These are phyloP conservation scores for Punctularia strigosozonata DNA, from an alignment of 768 basidiomycete genomes.

Conservation along the genomic window DNA sequence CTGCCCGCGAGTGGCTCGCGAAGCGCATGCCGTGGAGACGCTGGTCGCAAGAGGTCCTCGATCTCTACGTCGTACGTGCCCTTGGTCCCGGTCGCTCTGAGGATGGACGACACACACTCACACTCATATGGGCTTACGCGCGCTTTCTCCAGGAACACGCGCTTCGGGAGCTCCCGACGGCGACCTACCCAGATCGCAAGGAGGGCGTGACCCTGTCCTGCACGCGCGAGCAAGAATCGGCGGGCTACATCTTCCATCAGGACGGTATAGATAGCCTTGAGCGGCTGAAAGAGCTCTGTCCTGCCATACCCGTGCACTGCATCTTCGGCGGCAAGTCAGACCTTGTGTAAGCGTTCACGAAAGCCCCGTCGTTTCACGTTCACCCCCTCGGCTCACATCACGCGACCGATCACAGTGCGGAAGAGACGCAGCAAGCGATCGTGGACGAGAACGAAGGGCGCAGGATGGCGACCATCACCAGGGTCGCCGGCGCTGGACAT, in stretches of 20 bases:
- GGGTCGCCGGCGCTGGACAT: too few species aligned
- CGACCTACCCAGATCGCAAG: slow-evolving; percentile 10
- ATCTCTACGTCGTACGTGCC: slow-evolving; percentile 2
- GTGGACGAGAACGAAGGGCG: too few species aligned
- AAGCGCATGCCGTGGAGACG: slow-evolving; percentile 4
- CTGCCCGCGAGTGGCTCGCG: slow-evolving; percentile 4
- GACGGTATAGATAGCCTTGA: slow-evolving; percentile 7
- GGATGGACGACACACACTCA: too few species aligned
- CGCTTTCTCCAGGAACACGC: slow-evolving; percentile 7
- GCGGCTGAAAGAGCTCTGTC: slow-evolving; percentile 7
- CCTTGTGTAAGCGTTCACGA: too few species aligned
- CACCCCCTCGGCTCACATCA: too few species aligned
- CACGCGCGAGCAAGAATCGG: slow-evolving; percentile 10
- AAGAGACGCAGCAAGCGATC: too few species aligned
- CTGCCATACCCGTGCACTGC: slow-evolving; percentile 9
- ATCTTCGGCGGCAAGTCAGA: slow-evolving; percentile 9
- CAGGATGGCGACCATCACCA: too few species aligned
- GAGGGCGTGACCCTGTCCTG: slow-evolving; percentile 14
- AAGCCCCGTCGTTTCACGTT: too few species aligned
- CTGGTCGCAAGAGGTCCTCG: slow-evolving; percentile 4
- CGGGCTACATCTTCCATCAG: slow-evolving; percentile 7
- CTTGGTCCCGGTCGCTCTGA: not conserved
- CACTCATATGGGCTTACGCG: too few species aligned
- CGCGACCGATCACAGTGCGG: too few species aligned
- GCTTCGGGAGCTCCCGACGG: slow-evolving; percentile 10